Base-by-base conservation (phyloP, 1,284 basidiomycete genomes). In the Wallemia hederae region DNA sequence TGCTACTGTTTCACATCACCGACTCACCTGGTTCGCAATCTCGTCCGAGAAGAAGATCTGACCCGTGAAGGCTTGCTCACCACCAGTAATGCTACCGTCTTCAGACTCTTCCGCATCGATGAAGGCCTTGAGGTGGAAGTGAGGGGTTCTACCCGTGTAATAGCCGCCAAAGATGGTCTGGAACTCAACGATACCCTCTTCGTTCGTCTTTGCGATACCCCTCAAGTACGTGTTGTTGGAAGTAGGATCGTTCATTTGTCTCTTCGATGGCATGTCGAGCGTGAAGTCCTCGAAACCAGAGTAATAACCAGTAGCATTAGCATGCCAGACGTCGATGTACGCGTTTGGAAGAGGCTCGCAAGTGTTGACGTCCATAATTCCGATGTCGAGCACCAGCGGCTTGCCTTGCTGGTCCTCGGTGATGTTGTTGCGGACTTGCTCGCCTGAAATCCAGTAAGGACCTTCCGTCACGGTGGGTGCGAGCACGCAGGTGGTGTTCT, bases 11-110 rank as follows among this genome's bases (percentile, higher is more conserved):
- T n/a, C n/a, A n/a, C n/a, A n/a, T n/a, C n/a, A n/a, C n/a, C n/a
- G n/a, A n/a, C n/a, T n/a, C n/a, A 66, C 61, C 15, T 57, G 34
- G 68, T 73, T n/a, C 55, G 61, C 61, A 61, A 64, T 72, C 71
- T 72, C 62, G 55, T 66, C 61, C 55, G 61, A 31, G 62, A 62
- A 64, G 62, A 64, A 66, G n/a, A 66, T 59, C 60, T 66, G 64
- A 0, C 64, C 63, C 3, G 65, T 66, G 57, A 64, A 33, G 31
- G 31, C 31, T 33, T 7, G 7, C 31, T 33, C 31, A 9, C 31
- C 31, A 33, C 31, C 31, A 9, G 31, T 33, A 19, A 33, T 33
- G 19, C 31, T 33, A 33, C 31, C 31, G 31, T 33, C 31, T 7
- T 33, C 31, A 19, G 31, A 33, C 19, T 33, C 31, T 33, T 33